Evolutionary conservation across 169 alveolate genomes (phyloP), one percentile per base, ranked within the genome.

Genomic region (Neospora caninum): DNA sequence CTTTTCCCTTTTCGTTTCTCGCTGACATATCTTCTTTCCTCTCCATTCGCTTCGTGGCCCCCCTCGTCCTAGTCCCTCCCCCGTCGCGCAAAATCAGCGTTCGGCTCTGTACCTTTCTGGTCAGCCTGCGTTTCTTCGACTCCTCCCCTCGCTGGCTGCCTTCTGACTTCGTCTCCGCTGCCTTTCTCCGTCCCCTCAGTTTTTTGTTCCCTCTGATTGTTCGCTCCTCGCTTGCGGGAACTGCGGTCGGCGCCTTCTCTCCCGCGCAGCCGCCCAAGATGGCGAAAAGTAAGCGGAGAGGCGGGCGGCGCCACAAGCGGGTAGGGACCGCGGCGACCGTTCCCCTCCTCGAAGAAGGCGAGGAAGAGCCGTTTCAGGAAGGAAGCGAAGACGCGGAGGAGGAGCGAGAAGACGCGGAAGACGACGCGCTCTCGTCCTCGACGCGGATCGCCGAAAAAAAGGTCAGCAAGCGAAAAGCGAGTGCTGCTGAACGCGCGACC

Each of bases 301-400:
- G 86, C 45, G 86, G 86, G 39, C 86, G 86, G 43, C 39, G 86
- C 4, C 86, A 78, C 86, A 78, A 78, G 86, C 1, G 29, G 45
- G 31, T 1, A 43, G 45, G 4, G 4, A 25, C 22, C 39, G 10
- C 22, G 49, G 45, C 43, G 18, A 2, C 42, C 9, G 39, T 25
- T 25, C n/a, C 45, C 29, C 4, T 29, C 27, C 43, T 7, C 39
- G 86, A n/a, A 10, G 86, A n/a, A 18, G 86, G 4, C 42, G 83
- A 70, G 39, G 18, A 13, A 9, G 18, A 27, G 27, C 36, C 9
- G 2, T 10, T n/a, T 22, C 86, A 13, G 86, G 45, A 78, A 16
- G 43, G 39, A 16, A n/a, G 45, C 49, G 86, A 78, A 2, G 86
- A 78, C 18, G 86, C 2, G n/a, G 86, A 78, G 45, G 86, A 16